Base-by-base conservation (phyloP, 306 rosid genomes). In the Trifolium fragiferum region DNA sequence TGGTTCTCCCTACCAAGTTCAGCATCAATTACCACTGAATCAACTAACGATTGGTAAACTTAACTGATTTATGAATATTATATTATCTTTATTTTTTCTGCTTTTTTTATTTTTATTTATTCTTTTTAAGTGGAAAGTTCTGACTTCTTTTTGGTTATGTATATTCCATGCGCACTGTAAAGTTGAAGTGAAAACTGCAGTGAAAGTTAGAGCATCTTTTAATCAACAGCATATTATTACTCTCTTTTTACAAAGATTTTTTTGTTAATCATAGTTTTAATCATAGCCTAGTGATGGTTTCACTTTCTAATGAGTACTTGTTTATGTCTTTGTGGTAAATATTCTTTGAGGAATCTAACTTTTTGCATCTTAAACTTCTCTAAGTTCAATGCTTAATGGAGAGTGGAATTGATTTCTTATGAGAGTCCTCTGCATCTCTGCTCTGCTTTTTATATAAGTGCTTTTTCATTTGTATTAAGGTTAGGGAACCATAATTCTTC, bases 131-230 rank as follows among this genome's bases (percentile, higher is more conserved):
- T 86, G 90, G 91, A 89, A 87, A 73, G 85, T 79, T 90, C 96
- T 88, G 94, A 87, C 91, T 82, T 71, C 82, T 83, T 91, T 91
- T 90, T 83, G 89, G 88, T 85, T 76, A 81, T 84, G 81, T 38
- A 81, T 75, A 84, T 82, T 82, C 90, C 98, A 91, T 91, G 97
- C 94, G 96, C 98, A 88, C 92, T 82, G 90, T 82, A 89, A 87
- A 89, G 89, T 84, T 88, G 72, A 87, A 82, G 81, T 68, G 74
- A 77, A 80, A 77, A 80, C 55, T 74, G 83, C 80, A 80, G 80
- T 55, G 80, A 65, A 81, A 82, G 79, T 76, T 68, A 44, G 70
- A 71, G 92, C 89, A 86, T 87, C 86, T 81, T 80, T 84, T 77
- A 54, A 54, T 54, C 32, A 57, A 59, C 86, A 78, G 79, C 82